Evolutionary conservation across 2,329 filamentous ascomycete genomes (phyloP).

Genomic region (Aureobasidium subglaciale): DNA sequence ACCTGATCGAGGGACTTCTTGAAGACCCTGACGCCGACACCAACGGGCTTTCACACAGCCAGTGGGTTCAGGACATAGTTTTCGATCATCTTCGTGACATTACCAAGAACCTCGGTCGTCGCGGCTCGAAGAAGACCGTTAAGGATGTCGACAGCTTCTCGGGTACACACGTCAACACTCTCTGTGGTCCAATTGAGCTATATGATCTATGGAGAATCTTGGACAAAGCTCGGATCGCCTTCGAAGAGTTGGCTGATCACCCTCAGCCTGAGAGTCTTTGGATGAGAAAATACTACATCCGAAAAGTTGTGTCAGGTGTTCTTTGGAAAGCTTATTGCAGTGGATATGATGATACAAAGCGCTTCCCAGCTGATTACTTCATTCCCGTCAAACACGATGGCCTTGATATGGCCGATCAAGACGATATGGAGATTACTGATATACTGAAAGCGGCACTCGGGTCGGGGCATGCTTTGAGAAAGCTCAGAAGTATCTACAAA

Average conservation of each 20-base stretch:
- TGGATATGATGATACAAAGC: neutral
- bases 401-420: neutral
- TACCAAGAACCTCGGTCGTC: neutral
- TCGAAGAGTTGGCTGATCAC: neutral
- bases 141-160: neutral
- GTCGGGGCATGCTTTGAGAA: neutral
- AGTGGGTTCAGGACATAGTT: neutral
- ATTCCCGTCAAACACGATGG: neutral
- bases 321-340: neutral
- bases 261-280: too few species aligned
- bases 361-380: neutral
- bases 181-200: neutral
- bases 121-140: neutral
- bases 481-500: too few species aligned
- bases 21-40: too few species aligned
- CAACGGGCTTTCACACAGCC: neutral
- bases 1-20: too few species aligned
- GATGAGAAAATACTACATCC: neutral
- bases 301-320: neutral
- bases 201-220: neutral
- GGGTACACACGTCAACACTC: neutral
- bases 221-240: neutral
- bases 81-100: neutral
- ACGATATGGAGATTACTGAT: neutral
- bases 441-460: neutral